Percentiles rank a stretch among this genome's conserved stretches.
Evolutionary conservation across 805 yeast genomes (phyloP).

Genomic region (Kuraishia hungarica): DNA sequence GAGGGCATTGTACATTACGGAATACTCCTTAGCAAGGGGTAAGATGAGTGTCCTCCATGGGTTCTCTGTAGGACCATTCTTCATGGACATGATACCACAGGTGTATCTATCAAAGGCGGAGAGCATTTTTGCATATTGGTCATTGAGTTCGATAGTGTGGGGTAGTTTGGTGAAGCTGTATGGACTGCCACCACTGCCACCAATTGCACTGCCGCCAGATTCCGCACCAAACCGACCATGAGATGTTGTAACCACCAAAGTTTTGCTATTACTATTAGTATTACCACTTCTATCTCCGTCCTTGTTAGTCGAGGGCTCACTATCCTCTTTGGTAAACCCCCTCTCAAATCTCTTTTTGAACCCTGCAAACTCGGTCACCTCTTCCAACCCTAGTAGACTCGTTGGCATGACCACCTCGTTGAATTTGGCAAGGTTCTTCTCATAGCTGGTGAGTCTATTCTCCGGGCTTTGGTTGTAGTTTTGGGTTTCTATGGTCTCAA

Average conservation of each 20-base stretch:
- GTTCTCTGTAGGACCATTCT: constrained; percentile 55
- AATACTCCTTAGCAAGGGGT: constrained; percentile 46
- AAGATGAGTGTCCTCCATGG: constrained; percentile 57
- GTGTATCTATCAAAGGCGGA: constrained; percentile 36
- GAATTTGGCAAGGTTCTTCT: constrained; percentile 1
- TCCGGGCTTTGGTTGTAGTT: no score
- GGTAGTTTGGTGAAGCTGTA: constrained; percentile 8
- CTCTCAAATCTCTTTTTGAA: not conserved
- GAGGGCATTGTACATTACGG: constrained; percentile 52
- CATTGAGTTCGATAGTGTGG: constrained; percentile 16
- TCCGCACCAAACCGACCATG: not conserved
- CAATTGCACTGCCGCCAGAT: no score
- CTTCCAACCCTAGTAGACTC: not conserved
- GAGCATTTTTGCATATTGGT: constrained; percentile 19
- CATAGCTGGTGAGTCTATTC: not conserved
- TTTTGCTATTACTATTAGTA: no score
- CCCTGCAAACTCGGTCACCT: not conserved
- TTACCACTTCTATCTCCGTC: not conserved
- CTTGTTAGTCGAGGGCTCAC: not conserved
- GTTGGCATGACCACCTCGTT: constrained; percentile 2
- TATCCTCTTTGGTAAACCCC: not conserved
- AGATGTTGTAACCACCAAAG: not conserved
- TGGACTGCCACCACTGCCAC: not conserved
- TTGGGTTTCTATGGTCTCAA: not conserved
- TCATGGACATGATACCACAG: constrained; percentile 51